These are phyloP conservation scores for Glycyrrhiza uralensis DNA, from an alignment of 306 rosid species.

Conservation along the genomic window DNA sequence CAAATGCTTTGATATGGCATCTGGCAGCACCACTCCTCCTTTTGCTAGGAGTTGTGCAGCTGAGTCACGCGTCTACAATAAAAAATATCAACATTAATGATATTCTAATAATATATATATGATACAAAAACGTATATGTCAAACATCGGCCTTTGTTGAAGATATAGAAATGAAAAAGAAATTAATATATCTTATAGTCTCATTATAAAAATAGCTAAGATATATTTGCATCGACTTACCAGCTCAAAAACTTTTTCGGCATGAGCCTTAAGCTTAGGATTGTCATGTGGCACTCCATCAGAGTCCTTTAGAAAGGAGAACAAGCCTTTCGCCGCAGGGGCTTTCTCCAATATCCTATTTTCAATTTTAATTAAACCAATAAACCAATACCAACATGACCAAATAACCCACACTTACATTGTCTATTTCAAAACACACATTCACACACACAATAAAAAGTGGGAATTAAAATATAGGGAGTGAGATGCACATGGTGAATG, in stretches of 20 bases:
- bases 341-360: slow-evolving; percentile 33
- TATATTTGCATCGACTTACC: slow-evolving; percentile 21
- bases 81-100: background rate
- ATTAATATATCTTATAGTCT: too few species aligned
- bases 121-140: background rate
- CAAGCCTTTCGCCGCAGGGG: slow-evolving; percentile 18
- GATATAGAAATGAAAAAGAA: too few species aligned
- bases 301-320: slow-evolving; percentile 27
- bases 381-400: background rate
- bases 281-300: background rate
- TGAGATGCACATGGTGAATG: background rate
- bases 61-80: background rate
- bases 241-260: slow-evolving; percentile 26
- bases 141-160: too few species aligned
- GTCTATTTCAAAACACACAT: background rate
- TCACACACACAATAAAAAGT: too few species aligned
- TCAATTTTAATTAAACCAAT: background rate
- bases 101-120: background rate
- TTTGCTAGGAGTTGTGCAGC: slow-evolving; percentile 24
- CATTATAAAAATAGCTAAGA: too few species aligned
- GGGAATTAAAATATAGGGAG: background rate
- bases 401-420: background rate
- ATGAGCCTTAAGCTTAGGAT: slow-evolving; percentile 18
- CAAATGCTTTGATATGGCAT: background rate
- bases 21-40: background rate